Evolutionary conservation across 2,329 filamentous ascomycete genomes (phyloP).

Genomic region (Dryadomyces quercus-mongolicae): DNA sequence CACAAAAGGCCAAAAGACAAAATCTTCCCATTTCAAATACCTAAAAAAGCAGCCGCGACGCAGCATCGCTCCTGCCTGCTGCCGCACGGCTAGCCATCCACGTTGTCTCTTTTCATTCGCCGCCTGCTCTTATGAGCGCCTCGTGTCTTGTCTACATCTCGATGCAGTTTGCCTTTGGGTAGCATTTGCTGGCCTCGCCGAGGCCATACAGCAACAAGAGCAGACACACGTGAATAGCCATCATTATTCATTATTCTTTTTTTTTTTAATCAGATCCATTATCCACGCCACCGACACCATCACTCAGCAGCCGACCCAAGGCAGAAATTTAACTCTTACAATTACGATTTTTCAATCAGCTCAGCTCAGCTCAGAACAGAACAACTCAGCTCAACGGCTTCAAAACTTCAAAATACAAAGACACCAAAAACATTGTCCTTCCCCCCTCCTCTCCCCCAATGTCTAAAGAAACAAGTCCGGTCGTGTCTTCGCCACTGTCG

Average conservation of each 20-base stretch:
- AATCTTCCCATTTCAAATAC: neutral
- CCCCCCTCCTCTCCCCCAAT: neutral
- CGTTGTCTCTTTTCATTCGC: neutral
- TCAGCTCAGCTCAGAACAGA: too few species aligned
- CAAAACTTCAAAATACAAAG: too few species aligned
- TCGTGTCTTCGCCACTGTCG: neutral
- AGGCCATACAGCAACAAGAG: slow-evolving; percentile 20
- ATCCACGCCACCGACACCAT: too few species aligned
- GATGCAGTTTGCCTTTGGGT: slow-evolving; percentile 24
- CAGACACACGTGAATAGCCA: neutral
- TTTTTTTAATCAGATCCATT: neutral
- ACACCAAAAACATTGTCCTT: too few species aligned
- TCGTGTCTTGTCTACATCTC: slow-evolving; percentile 9
- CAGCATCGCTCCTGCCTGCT: neutral
- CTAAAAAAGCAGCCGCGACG: neutral
- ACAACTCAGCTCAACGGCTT: too few species aligned
- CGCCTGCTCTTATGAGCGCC: slow-evolving; percentile 5
- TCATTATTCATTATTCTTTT: neutral
- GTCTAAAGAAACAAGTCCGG: neutral
- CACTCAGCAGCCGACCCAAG: too few species aligned
- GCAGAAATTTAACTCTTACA: too few species aligned
- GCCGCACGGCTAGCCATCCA: neutral
- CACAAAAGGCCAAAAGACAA: neutral
- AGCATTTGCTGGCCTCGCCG: slow-evolving; percentile 30
- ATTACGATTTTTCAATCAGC: too few species aligned